Percentiles rank a stretch among this genome's conserved stretches.
Conservation (phyloP, 2,329 filamentous ascomycete species). For the Pyricularia sp. region DNA sequence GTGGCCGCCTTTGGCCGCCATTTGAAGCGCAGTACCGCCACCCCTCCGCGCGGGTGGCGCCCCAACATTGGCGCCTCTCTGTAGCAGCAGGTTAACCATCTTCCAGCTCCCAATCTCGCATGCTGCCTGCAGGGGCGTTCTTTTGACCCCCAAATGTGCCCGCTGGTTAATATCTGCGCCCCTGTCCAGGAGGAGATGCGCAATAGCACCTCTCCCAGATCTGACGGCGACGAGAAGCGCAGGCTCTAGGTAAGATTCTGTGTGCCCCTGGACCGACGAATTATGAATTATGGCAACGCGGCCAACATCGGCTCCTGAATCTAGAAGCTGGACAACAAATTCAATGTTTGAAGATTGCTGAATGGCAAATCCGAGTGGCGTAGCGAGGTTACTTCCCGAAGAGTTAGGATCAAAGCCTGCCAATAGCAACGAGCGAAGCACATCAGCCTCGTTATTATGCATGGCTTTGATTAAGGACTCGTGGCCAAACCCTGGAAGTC, state of each 20-base stretch:
- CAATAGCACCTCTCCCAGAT: neutral
- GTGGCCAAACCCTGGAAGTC: neutral
- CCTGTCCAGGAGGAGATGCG: neutral
- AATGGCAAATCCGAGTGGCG: neutral
- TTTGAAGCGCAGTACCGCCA: neutral
- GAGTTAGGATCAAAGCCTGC: neutral
- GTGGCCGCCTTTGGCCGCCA: neutral
- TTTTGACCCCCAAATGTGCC: neutral
- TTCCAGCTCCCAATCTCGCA: conserved; percentile 1
- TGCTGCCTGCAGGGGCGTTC: neutral
- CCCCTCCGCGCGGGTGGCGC: neutral
- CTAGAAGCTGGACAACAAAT: neutral
- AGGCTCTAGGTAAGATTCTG: neutral
- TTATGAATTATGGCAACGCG: neutral
- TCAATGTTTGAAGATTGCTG: neutral
- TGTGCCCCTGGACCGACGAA: too few species aligned
- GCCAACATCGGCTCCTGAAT: neutral
- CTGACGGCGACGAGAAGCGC: neutral
- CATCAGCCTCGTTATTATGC: neutral
- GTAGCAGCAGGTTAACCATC: neutral
- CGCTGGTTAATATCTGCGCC: neutral
- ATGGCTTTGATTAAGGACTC: neutral
- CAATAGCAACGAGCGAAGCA: neutral
- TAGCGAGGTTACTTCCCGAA: neutral
- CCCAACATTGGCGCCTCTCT: neutral